These are phyloP conservation scores for Amaranthus cruentus DNA, from an alignment of 148 eudicot species.

Conservation along the genomic window DNA sequence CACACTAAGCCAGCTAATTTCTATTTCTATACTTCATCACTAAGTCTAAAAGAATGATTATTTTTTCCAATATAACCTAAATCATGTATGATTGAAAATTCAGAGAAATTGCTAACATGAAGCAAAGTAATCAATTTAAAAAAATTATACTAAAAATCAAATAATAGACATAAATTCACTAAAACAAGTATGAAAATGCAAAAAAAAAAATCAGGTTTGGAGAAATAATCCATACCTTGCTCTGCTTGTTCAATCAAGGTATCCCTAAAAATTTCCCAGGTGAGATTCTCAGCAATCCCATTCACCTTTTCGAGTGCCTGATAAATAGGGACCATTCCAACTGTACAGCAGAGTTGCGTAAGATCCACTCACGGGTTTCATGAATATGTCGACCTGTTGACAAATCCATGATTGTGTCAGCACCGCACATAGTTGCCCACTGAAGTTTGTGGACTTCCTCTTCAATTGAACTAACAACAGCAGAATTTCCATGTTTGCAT, in stretches of 20 bases:
- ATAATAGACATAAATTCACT: too few species aligned
- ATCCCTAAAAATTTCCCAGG: conserved; percentile 85
- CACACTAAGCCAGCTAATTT: too few species aligned
- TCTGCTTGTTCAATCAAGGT: conserved; percentile 97
- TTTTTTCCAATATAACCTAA: too few species aligned
- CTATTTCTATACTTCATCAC: too few species aligned
- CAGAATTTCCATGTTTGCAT: conserved; percentile 98
- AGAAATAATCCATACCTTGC: conserved; percentile 97
- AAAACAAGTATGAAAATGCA: too few species aligned
- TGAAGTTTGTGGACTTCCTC: conserved; percentile 99
- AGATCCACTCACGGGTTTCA: conserved; percentile 97
- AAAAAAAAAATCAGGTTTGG: conserved; percentile 20
- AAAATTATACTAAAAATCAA: too few species aligned
- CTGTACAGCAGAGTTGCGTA: conserved; percentile 90
- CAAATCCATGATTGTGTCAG: conserved; percentile 96
- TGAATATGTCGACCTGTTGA: conserved; percentile 98
- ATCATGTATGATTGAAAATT: too few species aligned
- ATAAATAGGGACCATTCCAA: conserved; percentile 95
- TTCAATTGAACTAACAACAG: conserved; percentile 94
- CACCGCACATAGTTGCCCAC: conserved; percentile 99
- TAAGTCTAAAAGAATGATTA: too few species aligned
- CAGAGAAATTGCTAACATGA: too few species aligned
- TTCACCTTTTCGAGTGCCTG: conserved; percentile 96
- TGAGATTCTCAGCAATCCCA: conserved; percentile 87
- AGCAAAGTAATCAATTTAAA: too few species aligned